Evolutionary conservation across 2,329 filamentous ascomycete species (phyloP), one percentile per base, ranked within the genome.

Genomic region (Daldinia sp.): DNA sequence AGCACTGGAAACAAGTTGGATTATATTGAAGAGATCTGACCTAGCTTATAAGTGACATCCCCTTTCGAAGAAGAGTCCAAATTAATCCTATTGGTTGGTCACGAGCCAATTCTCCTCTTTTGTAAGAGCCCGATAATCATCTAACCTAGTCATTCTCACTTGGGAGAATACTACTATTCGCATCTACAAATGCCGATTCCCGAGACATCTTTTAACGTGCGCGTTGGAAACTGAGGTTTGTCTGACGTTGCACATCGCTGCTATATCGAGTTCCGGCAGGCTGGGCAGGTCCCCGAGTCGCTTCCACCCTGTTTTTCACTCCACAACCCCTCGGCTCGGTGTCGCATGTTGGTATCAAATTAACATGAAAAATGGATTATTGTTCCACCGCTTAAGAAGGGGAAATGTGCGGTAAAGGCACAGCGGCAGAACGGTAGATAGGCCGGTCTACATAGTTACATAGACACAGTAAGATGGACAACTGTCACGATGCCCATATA

Each of bases 191-290:
- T 67, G 53, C 64, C 64, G 64, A 64, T 64, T 56, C 39, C 61
- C 58, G 61, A 61, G 34, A 19, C 13, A 29, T 27, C 32, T 17
- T 21, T 53, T 15, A 30, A 9, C 9, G n/a, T 17, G 10, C 21
- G 27, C 21, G 39, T 50, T 48, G 27, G 47, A 50, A 23, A 45
- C 53, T 30, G 35, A 32, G 32, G 41, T 7, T 54, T 61, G 62
- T 32, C 34, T 58, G 60, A 55, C 43, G 30, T 50, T 54, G 48
- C 59, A 60, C 59, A 66, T 63, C 57, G 35, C 58, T 64, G 57
- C 61, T 64, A 13, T 62, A 58, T 62, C 61, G 53, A 67, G 58
- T 62, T 64, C 61, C 58, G 58, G 48, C 39, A 56, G 64, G 39
- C 48, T 61, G 64, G 60, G 55, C 58, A 60, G 6, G 50, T 55